Conservation (phyloP, 2,329 filamentous ascomycete species). For the Emmonsiellopsis sp. region DNA sequence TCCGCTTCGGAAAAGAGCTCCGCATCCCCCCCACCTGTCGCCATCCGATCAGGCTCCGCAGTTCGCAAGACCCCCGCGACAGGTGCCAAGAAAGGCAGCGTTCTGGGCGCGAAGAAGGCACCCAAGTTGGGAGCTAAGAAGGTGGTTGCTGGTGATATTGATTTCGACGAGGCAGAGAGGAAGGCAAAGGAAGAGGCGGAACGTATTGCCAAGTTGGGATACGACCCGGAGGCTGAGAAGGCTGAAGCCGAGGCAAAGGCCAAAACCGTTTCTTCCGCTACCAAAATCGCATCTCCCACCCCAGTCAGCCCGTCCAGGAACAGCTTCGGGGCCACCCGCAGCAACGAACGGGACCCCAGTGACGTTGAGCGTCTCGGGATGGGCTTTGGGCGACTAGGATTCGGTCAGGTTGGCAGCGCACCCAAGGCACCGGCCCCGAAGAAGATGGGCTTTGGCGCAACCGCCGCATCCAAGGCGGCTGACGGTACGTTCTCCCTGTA, state of each 20-base stretch:
- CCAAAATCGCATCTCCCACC: slow-evolving; percentile 63
- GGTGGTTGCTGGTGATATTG: slow-evolving; percentile 66
- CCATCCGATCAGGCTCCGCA: slow-evolving; percentile 67
- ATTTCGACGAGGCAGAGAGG: slow-evolving; percentile 95
- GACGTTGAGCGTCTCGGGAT: slow-evolving; percentile 87
- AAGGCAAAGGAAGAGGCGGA: slow-evolving; percentile 97
- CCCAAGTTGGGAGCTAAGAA: slow-evolving; percentile 90
- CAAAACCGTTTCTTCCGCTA: slow-evolving; percentile 39
- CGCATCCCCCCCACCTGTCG: slow-evolving; percentile 46
- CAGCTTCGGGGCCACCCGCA: slow-evolving; percentile 52
- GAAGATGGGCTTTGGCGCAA: slow-evolving; percentile 81
- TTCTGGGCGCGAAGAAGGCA: slow-evolving; percentile 77
- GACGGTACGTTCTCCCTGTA: slow-evolving; percentile 48
- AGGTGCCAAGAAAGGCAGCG: slow-evolving; percentile 67
- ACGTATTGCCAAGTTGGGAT: slow-evolving; percentile 87
- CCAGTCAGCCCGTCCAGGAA: slow-evolving; percentile 59
- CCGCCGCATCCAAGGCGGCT: slow-evolving; percentile 61
- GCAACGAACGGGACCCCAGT: slow-evolving; percentile 50
- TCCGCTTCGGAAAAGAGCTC: slow-evolving; percentile 43
- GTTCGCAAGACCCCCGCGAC: slow-evolving; percentile 63
- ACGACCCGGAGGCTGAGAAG: slow-evolving; percentile 82
- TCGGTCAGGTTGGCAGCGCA: slow-evolving; percentile 72
- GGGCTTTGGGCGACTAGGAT: slow-evolving; percentile 76
- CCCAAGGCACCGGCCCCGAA: slow-evolving; percentile 55
- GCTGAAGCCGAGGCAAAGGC: slow-evolving; percentile 32